Percentiles rank a stretch among this genome's conserved stretches.
Conservation (phyloP, 148 eudicot species). For the Camellia granthamiana region DNA sequence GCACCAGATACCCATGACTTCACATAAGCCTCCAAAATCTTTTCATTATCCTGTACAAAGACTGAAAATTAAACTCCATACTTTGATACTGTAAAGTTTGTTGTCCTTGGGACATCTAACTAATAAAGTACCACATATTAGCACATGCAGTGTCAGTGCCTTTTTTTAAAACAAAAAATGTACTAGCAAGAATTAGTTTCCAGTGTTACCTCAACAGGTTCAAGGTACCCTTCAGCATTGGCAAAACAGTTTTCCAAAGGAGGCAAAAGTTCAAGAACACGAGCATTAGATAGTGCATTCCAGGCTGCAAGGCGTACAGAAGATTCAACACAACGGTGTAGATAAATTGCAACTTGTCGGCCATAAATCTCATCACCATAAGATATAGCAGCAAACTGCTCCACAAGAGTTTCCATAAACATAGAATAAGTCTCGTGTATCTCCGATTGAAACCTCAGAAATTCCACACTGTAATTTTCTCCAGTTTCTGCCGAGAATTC, state of each 20-base stretch:
- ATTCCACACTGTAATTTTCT: constrained; percentile 18
- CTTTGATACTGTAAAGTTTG: not conserved
- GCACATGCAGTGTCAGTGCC: not conserved
- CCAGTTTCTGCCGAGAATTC: constrained; percentile 18
- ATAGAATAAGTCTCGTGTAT: constrained; percentile 77
- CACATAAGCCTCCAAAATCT: constrained; percentile 71
- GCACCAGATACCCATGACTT: constrained; percentile 92
- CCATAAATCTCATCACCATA: constrained; percentile 78
- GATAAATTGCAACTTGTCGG: constrained; percentile 72
- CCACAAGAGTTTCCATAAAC: constrained; percentile 75
- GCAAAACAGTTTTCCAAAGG: constrained; percentile 57
- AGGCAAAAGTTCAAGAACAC: constrained; percentile 85
- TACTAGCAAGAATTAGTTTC: constrained; percentile 3
- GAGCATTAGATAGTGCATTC: constrained; percentile 69
- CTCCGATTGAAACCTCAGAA: constrained; percentile 60
- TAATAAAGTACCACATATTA: not conserved
- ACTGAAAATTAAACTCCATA: not conserved
- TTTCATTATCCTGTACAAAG: constrained; percentile 59
- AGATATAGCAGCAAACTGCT: constrained; percentile 84
- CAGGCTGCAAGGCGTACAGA: constrained; percentile 72
- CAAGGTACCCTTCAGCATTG: constrained; percentile 68
- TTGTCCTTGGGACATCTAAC: not conserved
- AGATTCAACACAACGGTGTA: constrained; percentile 64
- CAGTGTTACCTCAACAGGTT: constrained; percentile 69
- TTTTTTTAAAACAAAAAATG: not conserved